phyloP scores from a whole-genome alignment of 192 early-diverging fungal species.

The Funneliformis mosseae region DNA sequence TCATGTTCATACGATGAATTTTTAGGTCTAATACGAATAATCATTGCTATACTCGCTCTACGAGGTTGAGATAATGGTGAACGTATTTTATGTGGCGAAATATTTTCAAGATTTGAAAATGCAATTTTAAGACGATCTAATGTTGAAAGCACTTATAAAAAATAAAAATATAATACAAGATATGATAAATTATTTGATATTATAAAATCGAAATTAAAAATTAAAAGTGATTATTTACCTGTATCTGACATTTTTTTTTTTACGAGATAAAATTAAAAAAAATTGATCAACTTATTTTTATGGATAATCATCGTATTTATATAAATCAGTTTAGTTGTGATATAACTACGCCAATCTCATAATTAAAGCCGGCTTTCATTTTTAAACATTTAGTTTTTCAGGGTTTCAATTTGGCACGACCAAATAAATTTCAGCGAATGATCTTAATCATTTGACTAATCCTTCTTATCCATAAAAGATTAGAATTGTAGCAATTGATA shows the following conservation, averaged over 20 bases:
- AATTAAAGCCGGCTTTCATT: no score
- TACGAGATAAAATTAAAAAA: no score
- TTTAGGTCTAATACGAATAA: conserved; percentile 46
- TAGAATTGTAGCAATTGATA: no score
- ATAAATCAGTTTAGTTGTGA: no score
- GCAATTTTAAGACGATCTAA: conserved; percentile 22
- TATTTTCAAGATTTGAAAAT: conserved; percentile 21
- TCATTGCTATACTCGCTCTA: conserved; percentile 46
- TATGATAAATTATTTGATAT: not conserved
- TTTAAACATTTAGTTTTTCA: no score
- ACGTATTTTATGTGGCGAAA: conserved; percentile 38
- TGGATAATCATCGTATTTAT: no score
- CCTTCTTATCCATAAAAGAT: no score
- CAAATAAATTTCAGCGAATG: no score
- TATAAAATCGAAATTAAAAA: not conserved
- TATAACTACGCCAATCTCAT: no score
- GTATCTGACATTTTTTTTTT: not conserved
- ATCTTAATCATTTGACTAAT: no score
- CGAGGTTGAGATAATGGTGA: conserved; percentile 43
- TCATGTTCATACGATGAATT: not conserved
- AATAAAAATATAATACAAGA: not conserved
- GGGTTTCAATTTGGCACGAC: no score
- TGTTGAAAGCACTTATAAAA: not conserved
- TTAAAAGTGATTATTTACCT: not conserved
- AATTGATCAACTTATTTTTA: no score